These are phyloP conservation scores for Thalassiosira delicatula DNA, from an alignment of 352 stramenopile genomes.

Conservation along the genomic window DNA sequence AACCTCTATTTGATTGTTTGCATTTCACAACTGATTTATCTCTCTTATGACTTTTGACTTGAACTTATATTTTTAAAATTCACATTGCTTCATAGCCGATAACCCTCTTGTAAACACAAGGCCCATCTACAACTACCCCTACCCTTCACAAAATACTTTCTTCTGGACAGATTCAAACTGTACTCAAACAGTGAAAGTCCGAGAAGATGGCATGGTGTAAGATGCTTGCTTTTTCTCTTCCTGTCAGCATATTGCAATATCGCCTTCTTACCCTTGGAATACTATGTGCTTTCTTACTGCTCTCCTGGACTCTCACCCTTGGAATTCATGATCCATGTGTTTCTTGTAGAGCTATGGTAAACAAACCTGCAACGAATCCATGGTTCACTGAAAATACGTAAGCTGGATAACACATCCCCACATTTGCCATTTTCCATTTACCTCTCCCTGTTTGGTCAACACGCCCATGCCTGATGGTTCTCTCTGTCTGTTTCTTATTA, in stretches of 20 bases:
- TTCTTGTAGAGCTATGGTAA: slow-evolving; percentile 43
- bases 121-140: slow-evolving; percentile 52
- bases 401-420: slow-evolving; percentile 5
- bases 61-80: too few relatives aligned
- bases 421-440: too few relatives aligned
- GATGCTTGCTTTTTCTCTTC: neutral
- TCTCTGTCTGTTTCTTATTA: neutral
- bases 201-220: slow-evolving; percentile 56
- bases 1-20: too few relatives aligned
- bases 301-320: neutral
- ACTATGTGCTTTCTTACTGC: too few relatives aligned
- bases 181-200: slow-evolving; percentile 54
- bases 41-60: too few relatives aligned
- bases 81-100: slow-evolving; percentile 16
- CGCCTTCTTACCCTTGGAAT: neutral
- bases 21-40: too few relatives aligned
- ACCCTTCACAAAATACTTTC: slow-evolving; percentile 58
- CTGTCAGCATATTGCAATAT: neutral
- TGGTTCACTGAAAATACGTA: slow-evolving; percentile 45
- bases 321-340: neutral
- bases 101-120: slow-evolving; percentile 51
- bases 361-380: slow-evolving; percentile 43
- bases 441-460: too few relatives aligned
- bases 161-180: slow-evolving; percentile 63
- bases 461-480: neutral